phyloP scores from a whole-genome alignment of 1,284 basidiomycete species.

The Tilletia walkeri region DNA sequence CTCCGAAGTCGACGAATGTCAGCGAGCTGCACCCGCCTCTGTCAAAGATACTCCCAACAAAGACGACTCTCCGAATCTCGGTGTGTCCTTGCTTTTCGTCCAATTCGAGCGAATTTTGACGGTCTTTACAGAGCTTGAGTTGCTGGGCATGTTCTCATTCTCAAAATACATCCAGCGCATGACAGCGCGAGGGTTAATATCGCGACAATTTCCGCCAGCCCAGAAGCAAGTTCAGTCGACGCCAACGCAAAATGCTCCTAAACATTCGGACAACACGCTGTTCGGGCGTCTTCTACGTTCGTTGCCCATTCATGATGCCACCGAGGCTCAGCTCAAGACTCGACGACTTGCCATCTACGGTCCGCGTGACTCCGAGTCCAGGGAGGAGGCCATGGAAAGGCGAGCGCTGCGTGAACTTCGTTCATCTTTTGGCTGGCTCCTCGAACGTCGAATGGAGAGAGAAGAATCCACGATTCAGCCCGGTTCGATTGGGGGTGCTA shows the following conservation, averaged over 20 bases:
- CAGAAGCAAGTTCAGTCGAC: background rate
- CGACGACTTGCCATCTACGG: slow-evolving; percentile 51
- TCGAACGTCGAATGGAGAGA: background rate
- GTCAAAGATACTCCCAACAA: no score
- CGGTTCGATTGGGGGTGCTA: background rate
- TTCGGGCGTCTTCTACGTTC: slow-evolving; percentile 45
- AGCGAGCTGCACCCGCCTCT: background rate
- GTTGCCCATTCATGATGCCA: slow-evolving; percentile 36
- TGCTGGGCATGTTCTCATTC: slow-evolving; percentile 75
- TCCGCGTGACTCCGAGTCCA: slow-evolving; percentile 44
- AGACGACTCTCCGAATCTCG: no score
- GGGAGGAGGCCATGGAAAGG: slow-evolving; percentile 51
- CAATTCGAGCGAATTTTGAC: slow-evolving; percentile 64
- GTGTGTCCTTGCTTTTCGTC: slow-evolving; percentile 16
- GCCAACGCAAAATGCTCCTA: background rate
- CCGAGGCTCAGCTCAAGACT: slow-evolving; percentile 38
- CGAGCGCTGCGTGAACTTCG: slow-evolving; percentile 44
- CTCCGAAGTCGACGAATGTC: slow-evolving; percentile 52
- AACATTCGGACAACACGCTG: slow-evolving; percentile 26
- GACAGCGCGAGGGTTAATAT: slow-evolving; percentile 67
- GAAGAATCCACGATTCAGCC: background rate
- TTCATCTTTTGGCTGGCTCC: slow-evolving; percentile 26
- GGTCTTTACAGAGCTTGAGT: slow-evolving; percentile 75
- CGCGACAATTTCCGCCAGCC: slow-evolving; percentile 57
- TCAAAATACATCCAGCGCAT: slow-evolving; percentile 79